Evolutionary conservation across 345 rosid genomes (phyloP).

Genomic region (Heritiera littoralis): DNA sequence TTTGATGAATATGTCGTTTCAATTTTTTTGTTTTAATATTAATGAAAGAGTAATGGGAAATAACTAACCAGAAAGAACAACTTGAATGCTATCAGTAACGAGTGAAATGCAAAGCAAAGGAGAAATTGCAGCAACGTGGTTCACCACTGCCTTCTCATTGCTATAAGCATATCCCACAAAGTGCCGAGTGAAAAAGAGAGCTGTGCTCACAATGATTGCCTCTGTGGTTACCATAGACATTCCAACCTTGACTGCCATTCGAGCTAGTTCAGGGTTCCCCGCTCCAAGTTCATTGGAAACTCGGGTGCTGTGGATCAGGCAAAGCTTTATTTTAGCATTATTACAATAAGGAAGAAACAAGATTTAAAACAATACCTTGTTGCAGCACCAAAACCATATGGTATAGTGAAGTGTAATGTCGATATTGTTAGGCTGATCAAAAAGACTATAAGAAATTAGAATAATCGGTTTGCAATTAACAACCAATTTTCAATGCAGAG

Average conservation of each 20-base stretch:
- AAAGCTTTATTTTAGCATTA: not conserved
- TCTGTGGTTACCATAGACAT: constrained; percentile 10
- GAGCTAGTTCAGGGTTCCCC: constrained; percentile 15
- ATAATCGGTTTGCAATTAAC: not conserved
- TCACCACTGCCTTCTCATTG: constrained; percentile 13
- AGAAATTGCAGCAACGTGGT: not conserved
- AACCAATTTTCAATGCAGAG: not conserved
- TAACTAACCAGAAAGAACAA: constrained; percentile 34
- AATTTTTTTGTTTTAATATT: too few species aligned
- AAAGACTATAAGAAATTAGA: not conserved
- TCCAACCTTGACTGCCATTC: constrained; percentile 4
- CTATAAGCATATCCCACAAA: constrained; percentile 15
- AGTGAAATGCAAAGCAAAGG: constrained; percentile 19
- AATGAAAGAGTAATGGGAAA: not conserved
- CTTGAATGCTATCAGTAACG: constrained; percentile 19
- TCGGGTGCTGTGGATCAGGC: constrained; percentile 35
- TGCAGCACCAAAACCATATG: constrained; percentile 15
- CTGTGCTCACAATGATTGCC: constrained; percentile 6
- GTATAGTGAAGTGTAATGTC: constrained; percentile 15
- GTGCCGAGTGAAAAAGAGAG: constrained; percentile 9
- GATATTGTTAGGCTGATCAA: constrained; percentile 11
- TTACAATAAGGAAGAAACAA: not conserved
- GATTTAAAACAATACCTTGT: not conserved
- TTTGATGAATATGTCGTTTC: too few species aligned
- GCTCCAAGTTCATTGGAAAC: constrained; percentile 23